phyloP scores from a whole-genome alignment of 2,329 filamentous ascomycete genomes.

The Trichophyton mentagrophytes region DNA sequence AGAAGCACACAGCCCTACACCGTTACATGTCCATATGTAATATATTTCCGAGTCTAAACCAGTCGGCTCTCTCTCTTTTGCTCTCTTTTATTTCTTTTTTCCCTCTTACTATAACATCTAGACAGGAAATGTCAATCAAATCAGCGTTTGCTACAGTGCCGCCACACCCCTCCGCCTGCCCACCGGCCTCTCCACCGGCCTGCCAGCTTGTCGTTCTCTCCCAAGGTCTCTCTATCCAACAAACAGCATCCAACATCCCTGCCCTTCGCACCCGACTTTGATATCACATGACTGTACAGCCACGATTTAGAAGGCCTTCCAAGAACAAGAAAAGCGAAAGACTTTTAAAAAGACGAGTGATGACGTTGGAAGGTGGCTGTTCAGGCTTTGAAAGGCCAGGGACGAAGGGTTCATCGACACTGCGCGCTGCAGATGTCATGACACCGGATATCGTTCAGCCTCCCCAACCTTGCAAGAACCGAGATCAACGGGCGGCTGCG shows the following conservation, averaged over 20 bases:
- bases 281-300: not conserved
- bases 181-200: not conserved
- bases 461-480: too few relatives aligned
- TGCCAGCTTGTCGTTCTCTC: not conserved
- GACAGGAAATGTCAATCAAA: not conserved
- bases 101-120: not conserved
- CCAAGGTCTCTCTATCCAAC: too few relatives aligned
- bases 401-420: too few relatives aligned
- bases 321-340: too few relatives aligned
- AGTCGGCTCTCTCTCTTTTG: not conserved
- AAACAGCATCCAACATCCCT: too few relatives aligned
- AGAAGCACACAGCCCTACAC: not conserved
- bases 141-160: not conserved
- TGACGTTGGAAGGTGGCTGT: not conserved
- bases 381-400: not conserved
- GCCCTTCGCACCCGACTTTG: too few relatives aligned
- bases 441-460: too few relatives aligned
- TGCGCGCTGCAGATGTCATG: too few relatives aligned
- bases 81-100: not conserved
- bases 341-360: not conserved
- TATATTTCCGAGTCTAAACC: slow-evolving; percentile 4
- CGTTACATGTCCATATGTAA: slow-evolving; percentile 9
- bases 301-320: not conserved
- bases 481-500: too few relatives aligned
- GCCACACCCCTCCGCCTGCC: not conserved